These are phyloP conservation scores for Penicillium carneum DNA, from an alignment of 2,329 filamentous ascomycete genomes.

Conservation along the genomic window DNA sequence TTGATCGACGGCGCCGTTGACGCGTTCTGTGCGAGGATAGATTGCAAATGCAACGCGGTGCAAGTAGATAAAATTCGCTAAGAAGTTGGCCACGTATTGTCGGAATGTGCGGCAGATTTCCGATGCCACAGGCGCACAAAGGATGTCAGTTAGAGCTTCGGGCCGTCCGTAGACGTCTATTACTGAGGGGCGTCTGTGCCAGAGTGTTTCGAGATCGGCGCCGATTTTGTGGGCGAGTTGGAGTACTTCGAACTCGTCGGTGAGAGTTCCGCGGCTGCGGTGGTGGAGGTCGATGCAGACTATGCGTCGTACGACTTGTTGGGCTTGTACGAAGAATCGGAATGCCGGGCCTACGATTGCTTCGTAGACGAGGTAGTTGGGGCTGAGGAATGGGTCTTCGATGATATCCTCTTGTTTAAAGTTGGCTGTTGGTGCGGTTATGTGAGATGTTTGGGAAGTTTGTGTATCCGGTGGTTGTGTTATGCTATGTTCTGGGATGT, in stretches of 20 bases:
- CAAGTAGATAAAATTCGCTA: constrained; percentile 48
- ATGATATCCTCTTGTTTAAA: constrained; percentile 26
- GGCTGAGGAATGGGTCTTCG: constrained; percentile 34
- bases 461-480: constrained; percentile 5
- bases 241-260: constrained; percentile 50
- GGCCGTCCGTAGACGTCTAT: constrained; percentile 44
- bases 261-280: constrained; percentile 48
- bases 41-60: constrained; percentile 50
- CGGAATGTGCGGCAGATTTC: constrained; percentile 45
- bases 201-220: constrained; percentile 46
- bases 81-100: constrained; percentile 46
- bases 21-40: constrained; percentile 47
- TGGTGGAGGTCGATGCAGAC: constrained; percentile 49
- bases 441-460: constrained; percentile 1
- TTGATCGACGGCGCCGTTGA: constrained; percentile 46
- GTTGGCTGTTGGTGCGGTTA: background rate
- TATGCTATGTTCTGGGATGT: constrained; percentile 27
- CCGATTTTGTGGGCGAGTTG: constrained; percentile 48
- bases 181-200: constrained; percentile 44
- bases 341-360: constrained; percentile 44
- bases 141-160: constrained; percentile 38
- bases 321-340: constrained; percentile 44
- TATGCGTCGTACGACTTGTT: constrained; percentile 47
- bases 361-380: constrained; percentile 43
- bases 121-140: constrained; percentile 37